Evolutionary conservation across 768 basidiomycete genomes (phyloP).

Genomic region (Boletus huronensis): DNA sequence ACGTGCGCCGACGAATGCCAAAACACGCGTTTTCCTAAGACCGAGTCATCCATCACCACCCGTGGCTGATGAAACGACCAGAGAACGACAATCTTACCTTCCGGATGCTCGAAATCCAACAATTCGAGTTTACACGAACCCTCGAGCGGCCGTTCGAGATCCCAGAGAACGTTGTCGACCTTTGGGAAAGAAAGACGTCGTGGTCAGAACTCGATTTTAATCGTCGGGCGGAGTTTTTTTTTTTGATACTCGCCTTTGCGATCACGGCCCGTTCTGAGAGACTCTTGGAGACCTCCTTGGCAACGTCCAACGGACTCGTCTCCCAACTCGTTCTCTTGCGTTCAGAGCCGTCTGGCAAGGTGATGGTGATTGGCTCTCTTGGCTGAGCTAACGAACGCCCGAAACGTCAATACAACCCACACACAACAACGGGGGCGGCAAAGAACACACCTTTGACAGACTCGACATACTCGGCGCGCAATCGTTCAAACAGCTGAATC

Average conservation of each 20-base stretch:
- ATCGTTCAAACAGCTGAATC: slow-evolving; percentile 82
- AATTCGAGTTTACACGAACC: slow-evolving; percentile 74
- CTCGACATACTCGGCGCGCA: slow-evolving; percentile 81
- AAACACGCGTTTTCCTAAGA: slow-evolving; percentile 88
- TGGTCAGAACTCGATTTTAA: not conserved
- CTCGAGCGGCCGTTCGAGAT: slow-evolving; percentile 94
- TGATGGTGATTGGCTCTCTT: slow-evolving; percentile 78
- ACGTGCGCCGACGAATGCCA: slow-evolving; percentile 99
- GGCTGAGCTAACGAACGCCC: slow-evolving; percentile 53
- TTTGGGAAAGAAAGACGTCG: not conserved
- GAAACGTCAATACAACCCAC: not conserved
- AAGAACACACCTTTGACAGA: slow-evolving; percentile 61
- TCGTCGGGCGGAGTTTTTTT: slow-evolving; percentile 10
- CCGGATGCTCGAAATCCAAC: slow-evolving; percentile 89
- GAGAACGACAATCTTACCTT: slow-evolving; percentile 43
- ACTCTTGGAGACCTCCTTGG: slow-evolving; percentile 82
- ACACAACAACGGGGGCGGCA: no score
- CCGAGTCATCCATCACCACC: no score
- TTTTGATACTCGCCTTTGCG: slow-evolving; percentile 78
- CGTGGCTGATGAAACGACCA: not conserved
- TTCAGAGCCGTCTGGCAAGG: slow-evolving; percentile 81
- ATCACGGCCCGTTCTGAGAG: slow-evolving; percentile 89
- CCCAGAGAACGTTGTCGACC: slow-evolving; percentile 90
- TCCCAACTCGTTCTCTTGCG: slow-evolving; percentile 90
- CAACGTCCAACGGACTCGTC: slow-evolving; percentile 89